Evolutionary conservation across 495 filamentous ascomycete species (phyloP).

Genomic region (Filosporella fistucella): DNA sequence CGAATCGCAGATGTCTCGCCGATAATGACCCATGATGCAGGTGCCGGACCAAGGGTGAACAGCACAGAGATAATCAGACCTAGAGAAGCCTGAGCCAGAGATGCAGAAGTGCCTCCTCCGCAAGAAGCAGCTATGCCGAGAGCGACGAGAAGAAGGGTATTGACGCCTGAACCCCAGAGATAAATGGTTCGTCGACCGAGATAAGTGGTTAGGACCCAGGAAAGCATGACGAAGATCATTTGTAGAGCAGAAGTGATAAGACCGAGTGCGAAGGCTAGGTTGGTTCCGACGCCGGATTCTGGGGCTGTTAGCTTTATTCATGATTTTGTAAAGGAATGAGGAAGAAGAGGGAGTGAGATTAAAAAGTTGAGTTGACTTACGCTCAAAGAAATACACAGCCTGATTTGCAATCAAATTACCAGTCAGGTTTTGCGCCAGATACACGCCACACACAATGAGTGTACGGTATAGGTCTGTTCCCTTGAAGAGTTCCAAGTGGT

Average conservation of each 20-base stretch:
- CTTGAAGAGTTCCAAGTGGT: slow-evolving; percentile 49
- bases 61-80: slow-evolving; percentile 54
- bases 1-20: slow-evolving; percentile 54
- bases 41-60: slow-evolving; percentile 46
- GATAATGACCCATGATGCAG: slow-evolving; percentile 53
- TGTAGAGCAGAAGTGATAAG: slow-evolving; percentile 25
- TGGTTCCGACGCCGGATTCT: slow-evolving; percentile 46
- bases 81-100: slow-evolving; percentile 43
- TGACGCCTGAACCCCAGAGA: slow-evolving; percentile 14
- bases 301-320: slow-evolving; percentile 34
- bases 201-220: slow-evolving; percentile 16
- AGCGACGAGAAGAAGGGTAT: slow-evolving; percentile 7
- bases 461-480: slow-evolving; percentile 50
- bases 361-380: slow-evolving; percentile 18
- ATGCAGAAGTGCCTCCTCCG: slow-evolving; percentile 17
- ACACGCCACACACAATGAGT: slow-evolving; percentile 47
- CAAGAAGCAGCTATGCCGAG: slow-evolving; percentile 55
- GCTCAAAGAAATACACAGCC: slow-evolving; percentile 59
- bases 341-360: neutral
- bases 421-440: slow-evolving; percentile 42
- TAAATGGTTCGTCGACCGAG: slow-evolving; percentile 22
- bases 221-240: slow-evolving; percentile 36
- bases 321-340: slow-evolving; percentile 23
- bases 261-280: slow-evolving; percentile 41
- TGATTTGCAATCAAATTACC: slow-evolving; percentile 51